These are phyloP conservation scores for Colletotrichum falcatum DNA, from an alignment of 2,329 filamentous ascomycete genomes.

Conservation along the genomic window DNA sequence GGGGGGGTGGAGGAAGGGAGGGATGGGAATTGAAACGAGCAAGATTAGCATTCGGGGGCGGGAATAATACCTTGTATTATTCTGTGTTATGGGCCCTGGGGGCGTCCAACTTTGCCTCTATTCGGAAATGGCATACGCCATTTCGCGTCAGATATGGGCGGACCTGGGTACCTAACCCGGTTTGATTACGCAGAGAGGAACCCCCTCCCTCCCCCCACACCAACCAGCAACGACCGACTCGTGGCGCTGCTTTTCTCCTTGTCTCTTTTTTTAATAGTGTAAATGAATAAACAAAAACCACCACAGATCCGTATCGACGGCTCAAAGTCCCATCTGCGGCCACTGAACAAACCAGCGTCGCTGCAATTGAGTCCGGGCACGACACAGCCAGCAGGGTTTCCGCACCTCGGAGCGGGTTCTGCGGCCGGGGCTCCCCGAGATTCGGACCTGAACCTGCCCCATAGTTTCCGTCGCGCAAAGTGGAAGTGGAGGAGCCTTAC, in stretches of 20 bases:
- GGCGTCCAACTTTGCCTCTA: constrained; percentile 37
- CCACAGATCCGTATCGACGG: not conserved
- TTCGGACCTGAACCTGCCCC: constrained; percentile 1
- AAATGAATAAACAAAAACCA: not conserved
- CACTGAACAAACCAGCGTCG: not conserved
- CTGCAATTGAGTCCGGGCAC: not conserved
- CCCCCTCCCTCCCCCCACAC: not conserved
- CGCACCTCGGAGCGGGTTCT: not conserved
- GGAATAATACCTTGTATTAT: not conserved
- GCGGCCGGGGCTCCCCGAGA: not conserved
- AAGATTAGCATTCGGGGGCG: not conserved
- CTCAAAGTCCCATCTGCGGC: not conserved
- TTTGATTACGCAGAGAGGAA: not conserved
- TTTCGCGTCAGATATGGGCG: constrained; percentile 34
- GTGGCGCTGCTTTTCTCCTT: not conserved
- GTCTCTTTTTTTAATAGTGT: too few relatives aligned
- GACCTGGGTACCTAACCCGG: constrained; percentile 29
- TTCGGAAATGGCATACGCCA: constrained; percentile 38
- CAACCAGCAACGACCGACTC: constrained; percentile 6
- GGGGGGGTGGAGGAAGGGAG: too few relatives aligned
- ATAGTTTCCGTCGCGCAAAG: not conserved
- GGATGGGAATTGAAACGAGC: not conserved
- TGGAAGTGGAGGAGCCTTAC: not conserved
- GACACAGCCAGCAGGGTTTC: not conserved
- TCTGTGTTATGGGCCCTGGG: constrained; percentile 11